Conservation (phyloP, 176 grass and related monocot species). For the Stipa capillata region DNA sequence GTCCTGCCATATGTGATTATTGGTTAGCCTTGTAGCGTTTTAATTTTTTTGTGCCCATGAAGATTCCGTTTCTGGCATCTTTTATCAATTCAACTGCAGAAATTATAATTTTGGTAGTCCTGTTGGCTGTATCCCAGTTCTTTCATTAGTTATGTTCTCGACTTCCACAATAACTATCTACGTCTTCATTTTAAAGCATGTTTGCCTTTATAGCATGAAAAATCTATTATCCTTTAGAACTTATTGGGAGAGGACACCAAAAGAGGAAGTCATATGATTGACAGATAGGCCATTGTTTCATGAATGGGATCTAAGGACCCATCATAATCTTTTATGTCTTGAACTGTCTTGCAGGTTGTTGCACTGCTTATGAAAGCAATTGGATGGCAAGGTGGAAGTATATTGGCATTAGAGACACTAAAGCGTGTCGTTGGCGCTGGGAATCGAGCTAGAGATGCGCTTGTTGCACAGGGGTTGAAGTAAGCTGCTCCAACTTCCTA, state of each 20-base stretch:
- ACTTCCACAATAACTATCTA: background rate
- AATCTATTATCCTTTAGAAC: background rate
- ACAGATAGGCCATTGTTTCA: background rate
- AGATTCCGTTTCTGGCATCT: background rate
- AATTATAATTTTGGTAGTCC: background rate
- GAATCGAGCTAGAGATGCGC: constrained; percentile 93
- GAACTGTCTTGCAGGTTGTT: constrained; percentile 63
- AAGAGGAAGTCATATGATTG: constrained; percentile 5
- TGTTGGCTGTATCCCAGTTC: background rate
- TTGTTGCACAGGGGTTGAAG: constrained; percentile 97
- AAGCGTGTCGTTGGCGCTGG: constrained; percentile 98
- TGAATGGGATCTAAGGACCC: background rate
- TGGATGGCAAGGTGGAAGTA: constrained; percentile 97
- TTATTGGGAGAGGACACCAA: background rate
- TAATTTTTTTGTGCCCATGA: background rate
- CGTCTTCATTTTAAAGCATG: background rate
- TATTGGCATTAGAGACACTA: constrained; percentile 91
- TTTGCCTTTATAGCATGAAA: background rate
- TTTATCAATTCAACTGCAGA: background rate
- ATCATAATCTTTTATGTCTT: constrained; percentile 16
- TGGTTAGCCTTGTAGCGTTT: background rate
- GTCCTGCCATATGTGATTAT: background rate
- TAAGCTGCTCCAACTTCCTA: constrained; percentile 36
- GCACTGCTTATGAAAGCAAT: constrained; percentile 99
- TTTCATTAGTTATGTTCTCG: background rate